Evolutionary conservation across 352 stramenopile genomes (phyloP).

Genomic region (Globisporangium nodosum): DNA sequence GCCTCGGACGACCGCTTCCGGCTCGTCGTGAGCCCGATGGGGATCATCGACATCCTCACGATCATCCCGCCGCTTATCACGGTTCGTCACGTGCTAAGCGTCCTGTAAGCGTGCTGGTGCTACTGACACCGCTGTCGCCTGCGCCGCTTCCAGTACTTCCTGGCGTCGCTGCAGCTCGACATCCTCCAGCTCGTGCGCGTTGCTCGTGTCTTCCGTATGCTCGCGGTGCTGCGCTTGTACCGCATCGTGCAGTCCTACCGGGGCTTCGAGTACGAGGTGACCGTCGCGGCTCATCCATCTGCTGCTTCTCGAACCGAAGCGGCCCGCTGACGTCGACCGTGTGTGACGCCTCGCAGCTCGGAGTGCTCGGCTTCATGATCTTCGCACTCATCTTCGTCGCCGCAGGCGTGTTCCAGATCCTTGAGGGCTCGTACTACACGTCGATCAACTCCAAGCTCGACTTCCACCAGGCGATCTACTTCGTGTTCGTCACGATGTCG

Average conservation of each 20-base stretch:
- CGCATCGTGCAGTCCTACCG: conserved; percentile 45
- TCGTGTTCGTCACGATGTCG: conserved; percentile 60
- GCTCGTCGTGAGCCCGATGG: conserved; percentile 44
- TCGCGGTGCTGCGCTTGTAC: conserved; percentile 52
- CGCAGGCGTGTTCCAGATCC: conserved; percentile 46
- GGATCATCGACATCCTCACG: conserved; percentile 53
- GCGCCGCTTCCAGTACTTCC: conserved; percentile 21
- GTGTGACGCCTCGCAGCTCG: conserved; percentile 15
- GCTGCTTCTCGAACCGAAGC: neutral
- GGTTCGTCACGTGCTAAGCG: conserved; percentile 13
- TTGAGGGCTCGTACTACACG: conserved; percentile 50
- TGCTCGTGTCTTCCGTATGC: conserved; percentile 49
- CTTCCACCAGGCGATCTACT: conserved; percentile 64
- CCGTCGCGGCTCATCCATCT: neutral
- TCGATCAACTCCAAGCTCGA: conserved; percentile 25
- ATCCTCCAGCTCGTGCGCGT: conserved; percentile 44
- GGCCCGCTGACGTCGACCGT: neutral
- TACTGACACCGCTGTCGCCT: neutral
- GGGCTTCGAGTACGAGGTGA: conserved; percentile 52
- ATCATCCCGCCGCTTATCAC: conserved; percentile 38
- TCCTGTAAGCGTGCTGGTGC: neutral
- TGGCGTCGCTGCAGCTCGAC: conserved; percentile 27
- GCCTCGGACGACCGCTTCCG: conserved; percentile 28
- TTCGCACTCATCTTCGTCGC: conserved; percentile 53
- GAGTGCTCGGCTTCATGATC: conserved; percentile 51